Evolutionary conservation across 257 asterid species (phyloP), one percentile per base, ranked within the genome.

Genomic region (Penstemon davidsonii): DNA sequence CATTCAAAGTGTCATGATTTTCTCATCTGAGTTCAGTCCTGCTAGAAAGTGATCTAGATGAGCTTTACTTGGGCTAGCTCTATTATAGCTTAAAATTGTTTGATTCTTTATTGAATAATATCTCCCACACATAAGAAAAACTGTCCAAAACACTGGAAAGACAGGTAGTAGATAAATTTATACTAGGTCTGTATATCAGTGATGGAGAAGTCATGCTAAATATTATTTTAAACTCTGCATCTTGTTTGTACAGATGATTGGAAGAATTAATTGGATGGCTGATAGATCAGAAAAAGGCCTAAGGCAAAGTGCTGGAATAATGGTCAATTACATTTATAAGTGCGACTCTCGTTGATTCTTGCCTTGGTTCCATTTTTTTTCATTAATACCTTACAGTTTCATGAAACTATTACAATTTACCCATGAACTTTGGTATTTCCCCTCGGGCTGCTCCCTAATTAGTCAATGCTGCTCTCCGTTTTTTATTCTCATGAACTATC

Each of bases 211-310:
- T 49, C 15, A 50, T 49, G 15, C 70, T 59, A 13, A 49, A 51
- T 68, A 36, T 60, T 65, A 75, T 69, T 47, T 33, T 8, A 58
- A 73, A 52, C 38, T 40, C 12, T 15, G 50, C 33, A 7, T 64
- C 41, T 8, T 68, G 15, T 73, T 44, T 42, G 44, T 57, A 12
- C 80, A 92, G 97, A 88, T 92, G 88, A 60, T 92, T 62, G 98
- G 97, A 72, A 67, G 95, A 71, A 86, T 88, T 56, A 90, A 92
- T 66, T 92, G 98, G 98, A 85, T 88, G 98, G 97, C 97, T 10
- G 95, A 92, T 83, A 87, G 84, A 67, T 92, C 98, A 43, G 89
- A 85, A 33, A 92, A 87, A 65, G 98, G 97, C 52, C 86, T 90
- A 46, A 67, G 63, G 51, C 96, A 90, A 79, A 92, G 98, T 78